Percentiles rank a stretch among this genome's conserved stretches.
Conservation (phyloP, 73 alveolate species). For the Tetrahymena thermophila region DNA sequence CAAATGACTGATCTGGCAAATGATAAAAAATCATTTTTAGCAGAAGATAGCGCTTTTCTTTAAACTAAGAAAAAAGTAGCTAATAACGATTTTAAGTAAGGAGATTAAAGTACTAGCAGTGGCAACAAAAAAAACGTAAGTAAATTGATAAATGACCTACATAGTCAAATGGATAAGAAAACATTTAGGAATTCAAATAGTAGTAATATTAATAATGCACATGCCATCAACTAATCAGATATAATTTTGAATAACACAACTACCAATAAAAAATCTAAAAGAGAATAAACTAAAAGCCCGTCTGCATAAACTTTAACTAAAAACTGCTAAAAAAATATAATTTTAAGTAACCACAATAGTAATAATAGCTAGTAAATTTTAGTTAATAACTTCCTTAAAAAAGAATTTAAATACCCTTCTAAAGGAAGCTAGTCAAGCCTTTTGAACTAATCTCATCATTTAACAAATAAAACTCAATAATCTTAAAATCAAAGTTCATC, state of each 20-base stretch:
- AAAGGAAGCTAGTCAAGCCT: background rate
- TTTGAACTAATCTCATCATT: background rate
- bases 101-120: background rate
- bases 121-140: background rate
- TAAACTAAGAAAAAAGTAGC: background rate
- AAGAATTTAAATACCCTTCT: background rate
- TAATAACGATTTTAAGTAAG: background rate
- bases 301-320: background rate
- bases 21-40: background rate
- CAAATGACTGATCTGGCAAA: background rate
- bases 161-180: background rate
- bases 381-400: background rate
- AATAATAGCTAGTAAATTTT: background rate
- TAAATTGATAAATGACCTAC: background rate
- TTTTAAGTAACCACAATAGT: background rate
- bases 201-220: background rate
- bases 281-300: background rate
- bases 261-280: background rate
- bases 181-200: background rate
- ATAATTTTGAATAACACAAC: background rate
- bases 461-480: background rate
- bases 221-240: background rate
- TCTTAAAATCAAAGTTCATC: background rate
- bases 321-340: background rate
- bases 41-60: background rate